Conservation (phyloP, 495 filamentous ascomycete species). For the Articulospora tetracladia region DNA sequence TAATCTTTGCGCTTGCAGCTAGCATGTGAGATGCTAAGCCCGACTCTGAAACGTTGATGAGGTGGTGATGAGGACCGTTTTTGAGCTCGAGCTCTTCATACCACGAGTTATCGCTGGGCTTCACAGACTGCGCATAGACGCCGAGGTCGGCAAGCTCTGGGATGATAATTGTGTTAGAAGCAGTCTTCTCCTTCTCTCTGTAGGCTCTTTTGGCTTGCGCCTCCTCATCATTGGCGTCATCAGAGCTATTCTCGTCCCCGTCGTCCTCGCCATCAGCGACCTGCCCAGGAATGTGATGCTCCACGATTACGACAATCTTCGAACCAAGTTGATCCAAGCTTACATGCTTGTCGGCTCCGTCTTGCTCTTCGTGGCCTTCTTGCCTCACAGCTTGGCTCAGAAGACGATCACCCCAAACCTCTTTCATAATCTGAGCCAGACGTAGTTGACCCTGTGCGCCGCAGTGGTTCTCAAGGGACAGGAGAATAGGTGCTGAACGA, state of each 20-base stretch:
- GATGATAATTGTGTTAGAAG: conserved; percentile 36
- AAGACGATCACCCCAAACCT: conserved; percentile 47
- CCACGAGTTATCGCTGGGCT: conserved; percentile 50
- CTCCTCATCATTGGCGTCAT: conserved; percentile 37
- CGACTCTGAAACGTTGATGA: conserved; percentile 54
- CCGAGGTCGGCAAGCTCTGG: conserved; percentile 51
- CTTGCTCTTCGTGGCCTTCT: conserved; percentile 39
- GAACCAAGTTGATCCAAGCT: conserved; percentile 41
- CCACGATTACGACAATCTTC: conserved; percentile 52
- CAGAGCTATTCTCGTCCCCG: conserved; percentile 22
- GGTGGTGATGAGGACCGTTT: conserved; percentile 48
- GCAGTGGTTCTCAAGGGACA: conserved; percentile 55
- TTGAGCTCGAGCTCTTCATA: conserved; percentile 31
- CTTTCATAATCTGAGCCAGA: conserved; percentile 48
- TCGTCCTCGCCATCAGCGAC: conserved; percentile 28
- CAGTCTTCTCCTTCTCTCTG: conserved; percentile 35
- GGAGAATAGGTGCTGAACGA: conserved; percentile 41
- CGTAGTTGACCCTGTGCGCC: conserved; percentile 39
- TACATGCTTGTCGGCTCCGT: conserved; percentile 35
- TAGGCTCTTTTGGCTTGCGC: conserved; percentile 35
- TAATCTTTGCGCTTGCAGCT: conserved; percentile 32
- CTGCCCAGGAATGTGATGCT: conserved; percentile 38
- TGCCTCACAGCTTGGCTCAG: conserved; percentile 39
- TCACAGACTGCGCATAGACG: conserved; percentile 54
- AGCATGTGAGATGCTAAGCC: conserved; percentile 38